Evolutionary conservation across 176 grass and related monocot species (phyloP).

Genomic region (Hordeum marinum): DNA sequence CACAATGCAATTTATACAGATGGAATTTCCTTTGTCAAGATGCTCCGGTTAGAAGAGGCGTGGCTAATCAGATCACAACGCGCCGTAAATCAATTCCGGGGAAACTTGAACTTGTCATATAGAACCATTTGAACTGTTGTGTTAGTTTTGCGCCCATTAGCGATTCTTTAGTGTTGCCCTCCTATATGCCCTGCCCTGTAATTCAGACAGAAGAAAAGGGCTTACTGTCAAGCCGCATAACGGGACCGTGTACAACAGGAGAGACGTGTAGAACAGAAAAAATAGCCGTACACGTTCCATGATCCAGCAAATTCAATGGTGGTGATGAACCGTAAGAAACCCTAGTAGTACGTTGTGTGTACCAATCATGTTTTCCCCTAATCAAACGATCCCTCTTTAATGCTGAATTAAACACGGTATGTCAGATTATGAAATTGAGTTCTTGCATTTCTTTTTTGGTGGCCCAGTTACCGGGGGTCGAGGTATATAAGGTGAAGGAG

Average conservation of each 20-base stretch:
- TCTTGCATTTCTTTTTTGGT: neutral
- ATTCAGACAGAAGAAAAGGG: neutral
- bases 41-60: neutral
- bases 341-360: neutral
- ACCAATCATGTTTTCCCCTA: neutral
- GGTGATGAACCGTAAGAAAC: neutral
- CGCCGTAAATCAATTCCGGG: neutral
- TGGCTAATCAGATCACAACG: neutral
- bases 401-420: neutral
- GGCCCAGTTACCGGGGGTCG: neutral
- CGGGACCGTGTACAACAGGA: neutral
- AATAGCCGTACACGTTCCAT: neutral
- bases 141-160: neutral
- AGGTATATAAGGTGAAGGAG: neutral
- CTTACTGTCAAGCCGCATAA: neutral
- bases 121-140: neutral
- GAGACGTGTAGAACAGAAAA: neutral
- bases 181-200: slow-evolving; percentile 10
- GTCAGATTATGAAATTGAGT: neutral
- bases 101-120: slow-evolving; percentile 13
- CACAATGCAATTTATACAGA: slow-evolving; percentile 14
- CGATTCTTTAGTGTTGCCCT: neutral
- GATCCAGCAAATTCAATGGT: neutral
- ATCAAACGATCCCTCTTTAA: neutral
- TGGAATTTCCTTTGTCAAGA: neutral